Evolutionary conservation across 2,329 filamentous ascomycete species (phyloP).

Genomic region (Cytospora schulzeri): DNA sequence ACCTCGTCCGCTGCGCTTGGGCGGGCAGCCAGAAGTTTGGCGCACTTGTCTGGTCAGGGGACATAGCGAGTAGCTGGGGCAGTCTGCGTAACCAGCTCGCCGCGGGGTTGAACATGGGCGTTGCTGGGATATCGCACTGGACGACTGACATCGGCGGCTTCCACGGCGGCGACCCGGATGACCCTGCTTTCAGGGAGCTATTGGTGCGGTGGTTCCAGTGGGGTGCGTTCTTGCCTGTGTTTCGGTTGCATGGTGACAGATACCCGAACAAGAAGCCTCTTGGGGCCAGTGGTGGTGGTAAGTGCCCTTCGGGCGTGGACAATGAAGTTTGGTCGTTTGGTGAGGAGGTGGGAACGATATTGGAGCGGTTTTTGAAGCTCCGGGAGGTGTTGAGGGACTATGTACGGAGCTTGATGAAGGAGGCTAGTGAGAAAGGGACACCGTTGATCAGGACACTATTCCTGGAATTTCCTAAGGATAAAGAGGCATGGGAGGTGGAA

Average conservation of each 20-base stretch:
- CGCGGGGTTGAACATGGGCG: constrained; percentile 66
- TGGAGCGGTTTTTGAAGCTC: constrained; percentile 59
- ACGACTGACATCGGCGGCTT: constrained; percentile 73
- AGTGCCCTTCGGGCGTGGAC: constrained; percentile 52
- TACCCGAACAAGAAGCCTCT: constrained; percentile 52
- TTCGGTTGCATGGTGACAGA: constrained; percentile 67
- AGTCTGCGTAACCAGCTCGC: constrained; percentile 62
- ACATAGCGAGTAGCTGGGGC: constrained; percentile 66
- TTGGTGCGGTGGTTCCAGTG: constrained; percentile 72
- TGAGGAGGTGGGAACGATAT: constrained; percentile 60
- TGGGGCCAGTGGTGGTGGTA: constrained; percentile 41
- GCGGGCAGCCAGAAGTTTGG: constrained; percentile 63
- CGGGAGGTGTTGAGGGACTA: constrained; percentile 62
- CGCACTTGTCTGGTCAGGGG: constrained; percentile 67
- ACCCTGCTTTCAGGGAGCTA: constrained; percentile 60
- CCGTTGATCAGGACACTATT: constrained; percentile 66
- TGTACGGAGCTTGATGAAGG: constrained; percentile 58
- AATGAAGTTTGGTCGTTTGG: constrained; percentile 72
- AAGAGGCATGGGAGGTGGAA: constrained; percentile 56
- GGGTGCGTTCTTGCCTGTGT: constrained; percentile 68
- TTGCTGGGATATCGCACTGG: constrained; percentile 68
- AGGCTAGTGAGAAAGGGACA: constrained; percentile 60
- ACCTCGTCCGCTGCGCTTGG: constrained; percentile 54
- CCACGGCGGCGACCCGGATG: constrained; percentile 62
- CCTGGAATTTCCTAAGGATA: constrained; percentile 63